phyloP scores from a whole-genome alignment of 768 basidiomycete species.

The Kwoniella sp. region DNA sequence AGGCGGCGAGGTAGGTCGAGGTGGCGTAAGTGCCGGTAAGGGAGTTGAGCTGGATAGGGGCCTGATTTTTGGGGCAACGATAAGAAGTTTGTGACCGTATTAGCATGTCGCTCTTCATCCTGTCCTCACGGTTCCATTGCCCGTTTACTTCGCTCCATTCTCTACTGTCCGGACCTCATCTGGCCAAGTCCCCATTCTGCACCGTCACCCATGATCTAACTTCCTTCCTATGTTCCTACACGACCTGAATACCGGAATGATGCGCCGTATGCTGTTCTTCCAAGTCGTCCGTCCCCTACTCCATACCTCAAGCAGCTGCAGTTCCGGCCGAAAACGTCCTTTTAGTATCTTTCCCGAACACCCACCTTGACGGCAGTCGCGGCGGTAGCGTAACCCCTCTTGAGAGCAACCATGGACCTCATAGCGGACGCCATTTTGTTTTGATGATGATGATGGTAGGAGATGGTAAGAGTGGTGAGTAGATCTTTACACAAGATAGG shows the following conservation, averaged over 20 bases:
- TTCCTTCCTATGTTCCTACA: too few relatives aligned
- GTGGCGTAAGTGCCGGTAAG: conserved; percentile 56
- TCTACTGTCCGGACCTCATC: too few relatives aligned
- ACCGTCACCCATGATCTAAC: too few relatives aligned
- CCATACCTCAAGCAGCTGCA: background rate
- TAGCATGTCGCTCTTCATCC: too few relatives aligned
- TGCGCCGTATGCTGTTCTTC: too few relatives aligned
- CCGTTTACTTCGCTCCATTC: too few relatives aligned
- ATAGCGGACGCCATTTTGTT: conserved; percentile 49
- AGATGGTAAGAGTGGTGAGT: conserved; percentile 10
- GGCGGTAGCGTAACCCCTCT: conserved; percentile 54
- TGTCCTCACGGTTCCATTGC: too few relatives aligned
- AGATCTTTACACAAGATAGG: background rate
- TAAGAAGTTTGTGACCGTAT: too few relatives aligned
- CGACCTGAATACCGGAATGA: too few relatives aligned
- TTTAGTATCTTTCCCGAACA: background rate
- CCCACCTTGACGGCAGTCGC: conserved; percentile 52
- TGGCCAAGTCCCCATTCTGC: too few relatives aligned
- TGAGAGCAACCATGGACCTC: conserved; percentile 39
- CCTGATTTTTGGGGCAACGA: too few relatives aligned
- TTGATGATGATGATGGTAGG: conserved; percentile 5
- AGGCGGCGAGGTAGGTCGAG: conserved; percentile 57
- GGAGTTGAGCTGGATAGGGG: conserved; percentile 56
- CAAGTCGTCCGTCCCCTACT: background rate
- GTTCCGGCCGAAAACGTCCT: background rate